phyloP scores from a whole-genome alignment of 1,139 yeast genomes.

The Zygotorulaspora mrakii region DNA sequence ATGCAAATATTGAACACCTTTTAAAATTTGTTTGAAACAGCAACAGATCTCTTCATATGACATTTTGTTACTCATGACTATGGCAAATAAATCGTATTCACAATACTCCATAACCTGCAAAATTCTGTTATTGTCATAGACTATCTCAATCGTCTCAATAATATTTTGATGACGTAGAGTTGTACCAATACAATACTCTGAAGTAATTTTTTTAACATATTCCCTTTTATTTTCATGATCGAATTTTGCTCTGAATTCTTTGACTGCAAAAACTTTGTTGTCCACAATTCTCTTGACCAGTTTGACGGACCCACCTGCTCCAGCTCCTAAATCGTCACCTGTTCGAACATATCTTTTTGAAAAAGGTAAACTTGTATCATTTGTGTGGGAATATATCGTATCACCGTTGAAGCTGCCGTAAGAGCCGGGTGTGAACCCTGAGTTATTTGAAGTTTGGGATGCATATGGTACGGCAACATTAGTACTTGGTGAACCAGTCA shows the following conservation, averaged over 20 bases:
- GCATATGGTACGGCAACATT: constrained; percentile 20
- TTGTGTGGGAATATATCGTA: constrained; percentile 31
- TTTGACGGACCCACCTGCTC: constrained; percentile 92
- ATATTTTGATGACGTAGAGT: constrained; percentile 88
- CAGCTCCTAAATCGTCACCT: constrained; percentile 89
- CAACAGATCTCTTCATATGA: constrained; percentile 80
- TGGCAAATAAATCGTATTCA: constrained; percentile 87
- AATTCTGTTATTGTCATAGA: constrained; percentile 83
- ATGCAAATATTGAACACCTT: constrained; percentile 81
- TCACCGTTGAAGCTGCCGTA: constrained; percentile 31
- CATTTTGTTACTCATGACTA: constrained; percentile 95
- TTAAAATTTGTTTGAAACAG: constrained; percentile 80
- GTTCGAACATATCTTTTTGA: constrained; percentile 75
- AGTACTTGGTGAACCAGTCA: constrained; percentile 27
- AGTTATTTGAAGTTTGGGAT: constrained; percentile 19
- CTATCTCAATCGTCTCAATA: constrained; percentile 85
- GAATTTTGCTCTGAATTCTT: constrained; percentile 79
- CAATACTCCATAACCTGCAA: constrained; percentile 94
- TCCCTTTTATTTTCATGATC: constrained; percentile 77
- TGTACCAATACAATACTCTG: constrained; percentile 92
- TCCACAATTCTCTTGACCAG: constrained; percentile 68
- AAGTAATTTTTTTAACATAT: constrained; percentile 89
- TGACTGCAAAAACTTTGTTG: constrained; percentile 78
- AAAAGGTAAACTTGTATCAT: constrained; percentile 46
- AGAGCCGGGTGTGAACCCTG: constrained; percentile 19